Base-by-base conservation (phyloP, 2,329 filamentous ascomycete species). In the Chaetomium olivaceum region DNA sequence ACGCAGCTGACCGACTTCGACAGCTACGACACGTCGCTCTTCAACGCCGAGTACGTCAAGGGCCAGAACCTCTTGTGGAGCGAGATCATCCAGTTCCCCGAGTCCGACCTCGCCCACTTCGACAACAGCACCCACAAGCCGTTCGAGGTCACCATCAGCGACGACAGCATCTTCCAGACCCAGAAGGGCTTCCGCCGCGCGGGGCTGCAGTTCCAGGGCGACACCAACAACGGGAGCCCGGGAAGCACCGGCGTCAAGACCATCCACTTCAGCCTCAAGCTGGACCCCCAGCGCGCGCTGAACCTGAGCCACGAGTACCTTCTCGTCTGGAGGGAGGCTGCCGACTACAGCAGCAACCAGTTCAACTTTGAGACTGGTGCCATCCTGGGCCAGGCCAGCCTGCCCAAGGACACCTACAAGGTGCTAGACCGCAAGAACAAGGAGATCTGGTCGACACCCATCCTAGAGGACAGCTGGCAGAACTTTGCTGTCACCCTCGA, bases 401-500 rank as follows among this genome's bases (percentile, higher is more conserved):
- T 74, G 66, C 69, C 78, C 57, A 73, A 76, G 70, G 74, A 78
- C 71, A 78, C 75, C n/a, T 80, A 76, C 73, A 80, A 80, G 74
- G 70, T 80, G 48, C 72, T 80, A 21, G 74, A 79, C 71, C 75
- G 79, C 1, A 68, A 76, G 62, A 78, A 77, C 72, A 73, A 72
- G 55, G 71, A 77, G 71, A 72, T 81, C 48, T 81, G 77, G 77
- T 77, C 75, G 29, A 78, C 77, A 14, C 73, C 77, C 5, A 74
- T 86, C 54, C 79, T 82, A 50, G 70, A 74, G 31, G 76, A 74
- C 39, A 77, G 78, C 21, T 88, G 85, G 85, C 85, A 88, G 73
- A 88, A 88, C 75, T 88, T 87, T 77, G 86, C 83, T 23, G 71
- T 87, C 46, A 83, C 80, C 11, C 74, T 87, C 21, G 82, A 88